Base-by-base conservation (phyloP, 345 rosid genomes). In the Populus deltoides region DNA sequence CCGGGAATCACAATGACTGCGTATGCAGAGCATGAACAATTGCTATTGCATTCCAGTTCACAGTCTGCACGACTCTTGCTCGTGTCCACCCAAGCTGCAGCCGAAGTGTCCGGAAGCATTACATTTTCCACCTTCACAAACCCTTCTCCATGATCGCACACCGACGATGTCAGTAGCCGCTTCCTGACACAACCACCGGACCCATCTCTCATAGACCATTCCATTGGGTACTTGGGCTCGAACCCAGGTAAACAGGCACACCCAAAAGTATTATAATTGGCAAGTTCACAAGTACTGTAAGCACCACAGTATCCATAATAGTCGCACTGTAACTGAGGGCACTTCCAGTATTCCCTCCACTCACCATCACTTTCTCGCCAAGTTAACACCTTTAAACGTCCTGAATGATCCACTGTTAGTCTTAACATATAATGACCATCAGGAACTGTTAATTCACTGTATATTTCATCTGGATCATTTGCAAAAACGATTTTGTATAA, bases 251-350 rank as follows among this genome's bases (percentile, higher is more conserved):
- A 31, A 31, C 68, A 63, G 16, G 33, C 51, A 15, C 78, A 75
- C 49, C n/a, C 51, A n/a, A n/a, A n/a, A n/a, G n/a, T n/a, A n/a
- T n/a, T n/a, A n/a, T n/a, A n/a, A n/a, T n/a, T n/a, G 43, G 43
- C 33, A 45, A 4, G 1, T 43, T 67, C 16, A 33, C 78, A 75
- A 13, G 35, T 68, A n/a, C 72, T 47, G 13, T 11, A 75, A n/a
- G 72, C 71, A n/a, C 78, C 78, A 66, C 78, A 75, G 1, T 47
- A 29, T 59, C 72, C 66, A 75, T 75, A 66, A 33, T 47, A 29
- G 65, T 66, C 51, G 8, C 78, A 66, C 6, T 45, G 65, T 3
- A 66, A 25, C 31, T 0, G 27, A 8, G 67, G 67, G 4, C 1
- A 0, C 33, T 13, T 63, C 31, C 33, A 27, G 15, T 8, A 7